phyloP scores from a whole-genome alignment of 495 filamentous ascomycete species.

The Talaromyces trachyspermus region DNA sequence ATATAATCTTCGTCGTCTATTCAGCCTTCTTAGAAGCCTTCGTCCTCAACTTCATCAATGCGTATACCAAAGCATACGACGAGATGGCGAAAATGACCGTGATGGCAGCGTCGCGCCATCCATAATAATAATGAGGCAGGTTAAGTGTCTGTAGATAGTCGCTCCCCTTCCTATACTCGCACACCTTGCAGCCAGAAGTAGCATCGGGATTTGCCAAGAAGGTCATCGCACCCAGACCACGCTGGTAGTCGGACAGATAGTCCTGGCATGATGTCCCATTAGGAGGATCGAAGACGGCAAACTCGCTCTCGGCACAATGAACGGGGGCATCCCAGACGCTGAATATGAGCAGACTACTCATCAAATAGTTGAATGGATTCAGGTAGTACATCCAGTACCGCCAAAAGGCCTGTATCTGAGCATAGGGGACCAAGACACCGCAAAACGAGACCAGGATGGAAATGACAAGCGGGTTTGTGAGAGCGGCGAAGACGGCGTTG shows the following conservation, averaged over 20 bases:
- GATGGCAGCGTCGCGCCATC: conserved; percentile 37
- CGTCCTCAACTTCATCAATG: conserved; percentile 38
- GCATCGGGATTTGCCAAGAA: conserved; percentile 46
- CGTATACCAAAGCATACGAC: conserved; percentile 40
- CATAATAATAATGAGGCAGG: conserved; percentile 34
- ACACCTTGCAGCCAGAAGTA: conserved; percentile 52
- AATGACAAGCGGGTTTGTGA: conserved; percentile 49
- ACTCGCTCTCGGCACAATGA: conserved; percentile 51
- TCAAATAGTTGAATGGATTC: conserved; percentile 64
- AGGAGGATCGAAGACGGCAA: conserved; percentile 48
- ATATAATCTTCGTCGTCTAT: too few relatives aligned
- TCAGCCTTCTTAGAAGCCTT: conserved; percentile 35
- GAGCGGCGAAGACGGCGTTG: conserved; percentile 46
- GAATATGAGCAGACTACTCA: conserved; percentile 51
- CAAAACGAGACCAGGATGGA: conserved; percentile 52
- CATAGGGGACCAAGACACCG: conserved; percentile 34
- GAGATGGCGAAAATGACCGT: conserved; percentile 38
- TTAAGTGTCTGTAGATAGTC: conserved; percentile 34
- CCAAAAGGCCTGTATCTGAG: conserved; percentile 50
- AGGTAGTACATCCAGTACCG: conserved; percentile 72
- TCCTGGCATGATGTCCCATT: conserved; percentile 43
- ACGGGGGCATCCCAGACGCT: conserved; percentile 49
- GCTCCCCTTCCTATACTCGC: conserved; percentile 35
- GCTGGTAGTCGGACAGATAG: conserved; percentile 49
- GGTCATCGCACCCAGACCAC: conserved; percentile 37